These are phyloP conservation scores for Tirmania nivea DNA, from an alignment of 495 filamentous ascomycete species.

Conservation along the genomic window DNA sequence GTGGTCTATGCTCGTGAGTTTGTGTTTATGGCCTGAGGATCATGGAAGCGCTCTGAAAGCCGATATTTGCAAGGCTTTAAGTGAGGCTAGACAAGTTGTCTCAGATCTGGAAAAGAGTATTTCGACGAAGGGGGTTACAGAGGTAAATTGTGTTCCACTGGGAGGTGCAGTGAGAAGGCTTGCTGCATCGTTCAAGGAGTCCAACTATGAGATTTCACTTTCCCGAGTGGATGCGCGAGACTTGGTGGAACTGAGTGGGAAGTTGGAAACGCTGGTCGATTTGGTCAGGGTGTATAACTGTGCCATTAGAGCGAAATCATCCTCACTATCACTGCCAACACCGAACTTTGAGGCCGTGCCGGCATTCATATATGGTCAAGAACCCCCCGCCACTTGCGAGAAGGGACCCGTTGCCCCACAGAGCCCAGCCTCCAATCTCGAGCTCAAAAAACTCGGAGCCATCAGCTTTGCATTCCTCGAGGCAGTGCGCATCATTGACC, in stretches of 20 bases:
- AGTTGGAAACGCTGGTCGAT: constrained; percentile 10
- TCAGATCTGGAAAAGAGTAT: constrained; percentile 4
- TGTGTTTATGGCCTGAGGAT: constrained; percentile 15
- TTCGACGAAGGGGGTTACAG: constrained; percentile 4
- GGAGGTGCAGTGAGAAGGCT: constrained; percentile 10
- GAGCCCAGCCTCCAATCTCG: too few relatives aligned
- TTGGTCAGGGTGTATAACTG: constrained; percentile 12
- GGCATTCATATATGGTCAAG: too few relatives aligned
- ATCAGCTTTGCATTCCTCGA: neutral
- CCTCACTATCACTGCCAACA: too few relatives aligned
- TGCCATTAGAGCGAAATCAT: constrained; percentile 4
- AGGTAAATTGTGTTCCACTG: constrained; percentile 9
- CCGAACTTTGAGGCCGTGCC: too few relatives aligned
- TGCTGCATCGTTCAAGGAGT: constrained; percentile 8
- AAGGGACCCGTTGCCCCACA: too few relatives aligned
- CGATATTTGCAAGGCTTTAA: constrained; percentile 6
- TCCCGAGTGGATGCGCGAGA: constrained; percentile 9
- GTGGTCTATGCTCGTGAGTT: constrained; percentile 11
- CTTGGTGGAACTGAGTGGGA: constrained; percentile 6
- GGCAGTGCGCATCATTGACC: neutral
- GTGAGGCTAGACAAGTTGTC: neutral
- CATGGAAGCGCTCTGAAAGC: constrained; percentile 8
- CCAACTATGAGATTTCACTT: constrained; percentile 17
- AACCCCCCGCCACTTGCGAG: too few relatives aligned
- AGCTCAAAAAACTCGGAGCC: neutral